Percentiles rank a stretch among this genome's conserved stretches.
These are phyloP conservation scores for Maudiozyma bulderi DNA, from an alignment of 805 yeast species.

Conservation along the genomic window DNA sequence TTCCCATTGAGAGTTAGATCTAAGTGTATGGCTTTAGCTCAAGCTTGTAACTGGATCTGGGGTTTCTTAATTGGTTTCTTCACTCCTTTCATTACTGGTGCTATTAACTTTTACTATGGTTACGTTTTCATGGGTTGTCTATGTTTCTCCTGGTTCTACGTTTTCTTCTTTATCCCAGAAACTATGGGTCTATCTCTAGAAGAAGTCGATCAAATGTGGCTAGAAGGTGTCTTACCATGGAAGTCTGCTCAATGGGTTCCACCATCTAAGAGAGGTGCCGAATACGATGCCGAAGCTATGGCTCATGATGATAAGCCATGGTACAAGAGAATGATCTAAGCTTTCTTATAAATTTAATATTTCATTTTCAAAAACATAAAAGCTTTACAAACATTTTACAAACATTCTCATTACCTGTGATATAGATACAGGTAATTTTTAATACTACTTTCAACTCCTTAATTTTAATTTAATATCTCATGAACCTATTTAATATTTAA, in stretches of 20 bases:
- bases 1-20: slow-evolving; percentile 64
- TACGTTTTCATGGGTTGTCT: slow-evolving; percentile 50
- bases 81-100: slow-evolving; percentile 58
- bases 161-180: slow-evolving; percentile 60
- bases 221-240: slow-evolving; percentile 34
- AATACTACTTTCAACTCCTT: background rate
- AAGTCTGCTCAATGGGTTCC: slow-evolving; percentile 42
- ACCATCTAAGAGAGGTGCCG: slow-evolving; percentile 26
- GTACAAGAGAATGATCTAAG: slow-evolving; percentile 21
- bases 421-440: background rate
- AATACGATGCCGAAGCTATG: slow-evolving; percentile 13
- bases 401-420: background rate
- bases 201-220: slow-evolving; percentile 59
- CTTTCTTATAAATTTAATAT: background rate
- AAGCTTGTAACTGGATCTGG: slow-evolving; percentile 57
- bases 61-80: slow-evolving; percentile 57
- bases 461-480: background rate
- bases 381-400: background rate
- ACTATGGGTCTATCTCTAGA: slow-evolving; percentile 74
- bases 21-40: slow-evolving; percentile 46
- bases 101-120: slow-evolving; percentile 62
- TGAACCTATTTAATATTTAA: background rate
- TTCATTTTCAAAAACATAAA: background rate
- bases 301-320: slow-evolving; percentile 15
- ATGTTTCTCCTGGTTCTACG: slow-evolving; percentile 47